Evolutionary conservation across 2,329 filamentous ascomycete species (phyloP).

Genomic region (Diaporthe sp.): DNA sequence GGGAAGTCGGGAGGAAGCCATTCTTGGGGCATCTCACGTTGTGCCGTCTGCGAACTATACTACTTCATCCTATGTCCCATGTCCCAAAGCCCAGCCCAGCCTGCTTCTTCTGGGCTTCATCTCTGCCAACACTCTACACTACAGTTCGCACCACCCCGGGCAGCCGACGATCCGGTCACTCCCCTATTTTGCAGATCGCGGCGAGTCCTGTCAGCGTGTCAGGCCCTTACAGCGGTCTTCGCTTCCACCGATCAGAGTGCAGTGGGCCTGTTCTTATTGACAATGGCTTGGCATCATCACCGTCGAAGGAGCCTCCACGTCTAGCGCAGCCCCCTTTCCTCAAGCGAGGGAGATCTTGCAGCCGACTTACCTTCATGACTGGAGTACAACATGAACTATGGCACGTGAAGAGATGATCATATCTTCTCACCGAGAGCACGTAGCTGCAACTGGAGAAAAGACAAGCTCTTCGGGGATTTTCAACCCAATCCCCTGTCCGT

Average conservation of each 20-base stretch:
- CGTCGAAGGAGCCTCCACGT: conserved; percentile 17
- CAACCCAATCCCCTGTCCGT: background rate
- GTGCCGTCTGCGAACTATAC: background rate
- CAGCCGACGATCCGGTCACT: background rate
- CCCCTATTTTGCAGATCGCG: conserved; percentile 21
- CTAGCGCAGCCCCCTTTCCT: conserved; percentile 33
- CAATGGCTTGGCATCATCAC: conserved; percentile 31
- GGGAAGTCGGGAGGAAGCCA: conserved; percentile 1
- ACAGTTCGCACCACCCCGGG: background rate
- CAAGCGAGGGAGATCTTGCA: conserved; percentile 32
- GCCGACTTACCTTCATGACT: background rate
- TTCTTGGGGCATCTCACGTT: background rate
- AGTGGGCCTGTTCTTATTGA: conserved; percentile 28
- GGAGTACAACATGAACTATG: background rate
- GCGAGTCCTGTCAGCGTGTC: conserved; percentile 1
- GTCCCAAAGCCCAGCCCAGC: background rate
- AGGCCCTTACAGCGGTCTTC: background rate
- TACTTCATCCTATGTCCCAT: background rate
- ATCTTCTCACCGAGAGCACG: background rate
- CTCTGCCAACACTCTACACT: background rate
- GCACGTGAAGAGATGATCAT: background rate
- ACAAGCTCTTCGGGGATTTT: conserved; percentile 3
- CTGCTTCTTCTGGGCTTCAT: background rate
- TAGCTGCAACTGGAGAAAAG: background rate
- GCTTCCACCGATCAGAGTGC: conserved; percentile 1